Conservation (phyloP, 1,284 basidiomycete genomes). For the Volvariella surrecta region DNA sequence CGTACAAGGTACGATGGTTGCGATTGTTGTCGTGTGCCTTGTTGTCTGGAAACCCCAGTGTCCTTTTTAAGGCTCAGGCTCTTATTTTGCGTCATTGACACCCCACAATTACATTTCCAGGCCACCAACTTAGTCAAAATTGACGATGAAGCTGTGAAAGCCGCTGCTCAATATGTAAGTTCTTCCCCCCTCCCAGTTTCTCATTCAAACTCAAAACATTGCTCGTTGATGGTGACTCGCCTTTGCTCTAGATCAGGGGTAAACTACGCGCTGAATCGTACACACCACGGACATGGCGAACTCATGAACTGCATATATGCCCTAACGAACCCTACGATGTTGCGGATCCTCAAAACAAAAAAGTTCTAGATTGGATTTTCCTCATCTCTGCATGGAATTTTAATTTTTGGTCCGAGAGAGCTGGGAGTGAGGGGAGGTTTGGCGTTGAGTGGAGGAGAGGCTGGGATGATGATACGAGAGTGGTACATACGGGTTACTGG, state of each 20-base stretch:
- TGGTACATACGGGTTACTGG: conserved; percentile 73
- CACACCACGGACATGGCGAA: conserved; percentile 69
- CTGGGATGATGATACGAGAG: conserved; percentile 43
- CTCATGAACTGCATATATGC: conserved; percentile 65
- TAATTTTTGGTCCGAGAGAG: conserved; percentile 75
- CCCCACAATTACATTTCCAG: conserved; percentile 20
- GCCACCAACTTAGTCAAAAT: conserved; percentile 50
- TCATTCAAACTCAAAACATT: conserved; percentile 2
- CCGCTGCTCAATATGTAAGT: conserved; percentile 54
- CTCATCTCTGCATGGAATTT: conserved; percentile 79
- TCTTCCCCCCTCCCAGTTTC: conserved; percentile 4
- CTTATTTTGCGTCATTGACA: conserved; percentile 5
- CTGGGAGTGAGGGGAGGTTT: conserved; percentile 48
- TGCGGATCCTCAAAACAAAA: conserved; percentile 41
- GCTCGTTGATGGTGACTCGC: conserved; percentile 5
- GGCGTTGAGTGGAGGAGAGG: conserved; percentile 68
- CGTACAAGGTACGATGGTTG: conserved; percentile 34
- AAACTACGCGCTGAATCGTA: conserved; percentile 56
- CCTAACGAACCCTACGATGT: conserved; percentile 54
- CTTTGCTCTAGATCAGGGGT: conserved; percentile 40
- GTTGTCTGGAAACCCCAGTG: too few species aligned
- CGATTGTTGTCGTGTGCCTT: too few species aligned
- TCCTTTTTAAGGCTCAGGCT: not conserved
- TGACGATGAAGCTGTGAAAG: conserved; percentile 45
- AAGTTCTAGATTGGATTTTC: conserved; percentile 75